phyloP scores from a whole-genome alignment of 108 stramenopile genomes.

The Cyclotella cryptica region DNA sequence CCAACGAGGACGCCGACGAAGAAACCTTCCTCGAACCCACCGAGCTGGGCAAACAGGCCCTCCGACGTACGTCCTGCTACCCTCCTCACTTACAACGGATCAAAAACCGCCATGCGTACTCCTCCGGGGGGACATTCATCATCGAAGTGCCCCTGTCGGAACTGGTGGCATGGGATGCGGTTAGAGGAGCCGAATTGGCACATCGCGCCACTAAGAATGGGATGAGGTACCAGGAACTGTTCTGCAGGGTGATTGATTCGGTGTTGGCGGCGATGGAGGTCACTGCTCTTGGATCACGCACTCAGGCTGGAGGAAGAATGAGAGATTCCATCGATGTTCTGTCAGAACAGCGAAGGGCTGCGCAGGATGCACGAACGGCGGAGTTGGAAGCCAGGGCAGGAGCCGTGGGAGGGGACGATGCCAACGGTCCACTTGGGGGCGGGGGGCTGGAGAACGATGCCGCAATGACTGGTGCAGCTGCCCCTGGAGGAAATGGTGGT shows the following conservation, averaged over 20 bases:
- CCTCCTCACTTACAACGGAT: conserved; percentile 78
- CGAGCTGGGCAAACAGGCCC: conserved; percentile 37
- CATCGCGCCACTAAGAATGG: conserved; percentile 72
- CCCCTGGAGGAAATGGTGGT: conserved; percentile 19
- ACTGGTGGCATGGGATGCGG: conserved; percentile 69
- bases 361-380: conserved; percentile 36
- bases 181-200: conserved; percentile 71
- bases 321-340: conserved; percentile 84
- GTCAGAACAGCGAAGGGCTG: conserved; percentile 72
- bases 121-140: conserved; percentile 54
- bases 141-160: conserved; percentile 81
- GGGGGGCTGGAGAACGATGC: conserved; percentile 66
- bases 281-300: background rate
- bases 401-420: conserved; percentile 23
- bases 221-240: conserved; percentile 75
- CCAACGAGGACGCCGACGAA: conserved; percentile 51
- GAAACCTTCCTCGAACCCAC: conserved; percentile 73
- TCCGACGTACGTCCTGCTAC: conserved; percentile 75
- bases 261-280: conserved; percentile 48
- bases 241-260: conserved; percentile 73
- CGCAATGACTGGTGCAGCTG: conserved; percentile 36
- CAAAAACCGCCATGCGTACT: conserved; percentile 65
- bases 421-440: conserved; percentile 49
- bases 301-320: conserved; percentile 8
- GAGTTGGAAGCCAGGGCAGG: conserved; percentile 14